Percentiles rank a stretch among this genome's conserved stretches.
Conservation (phyloP, 805 yeast species). For the Tetrapisispora taiwanensis region DNA sequence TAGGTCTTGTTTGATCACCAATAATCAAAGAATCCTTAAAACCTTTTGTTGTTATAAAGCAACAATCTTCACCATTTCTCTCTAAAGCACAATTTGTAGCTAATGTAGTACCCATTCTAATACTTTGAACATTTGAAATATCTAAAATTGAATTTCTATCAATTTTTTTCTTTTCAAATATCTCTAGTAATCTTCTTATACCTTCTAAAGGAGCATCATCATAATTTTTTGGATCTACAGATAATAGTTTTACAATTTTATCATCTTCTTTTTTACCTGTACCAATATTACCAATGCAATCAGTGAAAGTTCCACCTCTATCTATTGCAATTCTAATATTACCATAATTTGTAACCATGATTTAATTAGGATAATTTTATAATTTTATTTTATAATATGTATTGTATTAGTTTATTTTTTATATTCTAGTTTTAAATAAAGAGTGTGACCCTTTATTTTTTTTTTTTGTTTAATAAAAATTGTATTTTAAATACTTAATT, state of each 20-base stretch:
- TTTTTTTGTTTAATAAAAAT: too few species aligned
- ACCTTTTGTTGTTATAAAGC: slow-evolving; percentile 78
- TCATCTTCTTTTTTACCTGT: slow-evolving; percentile 43
- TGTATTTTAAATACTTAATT: too few species aligned
- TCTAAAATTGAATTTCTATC: slow-evolving; percentile 55
- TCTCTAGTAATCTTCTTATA: slow-evolving; percentile 65
- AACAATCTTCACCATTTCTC: slow-evolving; percentile 84
- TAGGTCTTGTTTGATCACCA: slow-evolving; percentile 88
- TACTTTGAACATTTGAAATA: slow-evolving; percentile 50
- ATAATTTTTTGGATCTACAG: slow-evolving; percentile 84
- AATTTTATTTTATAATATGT: too few species aligned
- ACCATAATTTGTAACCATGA: background rate
- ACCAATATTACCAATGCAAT: slow-evolving; percentile 46
- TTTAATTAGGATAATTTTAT: background rate
- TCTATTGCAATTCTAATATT: slow-evolving; percentile 35
- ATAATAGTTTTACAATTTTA: slow-evolving; percentile 63
- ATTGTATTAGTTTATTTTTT: too few species aligned
- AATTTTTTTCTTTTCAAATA: slow-evolving; percentile 41
- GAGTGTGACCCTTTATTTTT: too few species aligned
- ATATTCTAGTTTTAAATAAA: too few species aligned
- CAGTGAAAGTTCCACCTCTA: slow-evolving; percentile 91
- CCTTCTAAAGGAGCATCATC: slow-evolving; percentile 91
- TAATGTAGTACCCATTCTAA: slow-evolving; percentile 89
- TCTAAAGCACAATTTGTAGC: slow-evolving; percentile 93
- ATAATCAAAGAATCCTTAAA: slow-evolving; percentile 72